phyloP scores from a whole-genome alignment of 495 filamentous ascomycete species.

The Podospora fimiseda region DNA sequence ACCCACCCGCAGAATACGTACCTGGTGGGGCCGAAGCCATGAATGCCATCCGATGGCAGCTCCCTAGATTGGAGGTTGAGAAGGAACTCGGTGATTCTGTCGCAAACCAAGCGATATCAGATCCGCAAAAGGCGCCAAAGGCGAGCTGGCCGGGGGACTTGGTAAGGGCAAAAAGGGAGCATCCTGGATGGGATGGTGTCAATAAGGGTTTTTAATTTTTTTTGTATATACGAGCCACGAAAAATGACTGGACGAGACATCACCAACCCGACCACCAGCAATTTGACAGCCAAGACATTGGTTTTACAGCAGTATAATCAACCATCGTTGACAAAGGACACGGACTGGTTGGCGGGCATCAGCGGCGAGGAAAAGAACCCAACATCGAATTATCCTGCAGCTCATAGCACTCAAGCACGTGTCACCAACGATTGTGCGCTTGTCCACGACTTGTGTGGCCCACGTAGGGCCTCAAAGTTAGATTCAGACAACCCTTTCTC shows the following conservation, averaged over 20 bases:
- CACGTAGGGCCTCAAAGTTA: too few relatives aligned
- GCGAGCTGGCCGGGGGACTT: slow-evolving; percentile 31
- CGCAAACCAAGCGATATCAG: slow-evolving; percentile 33
- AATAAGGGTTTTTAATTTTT: slow-evolving; percentile 36
- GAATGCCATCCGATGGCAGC: slow-evolving; percentile 21
- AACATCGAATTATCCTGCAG: too few relatives aligned
- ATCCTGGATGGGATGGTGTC: slow-evolving; percentile 29
- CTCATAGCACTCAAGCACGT: too few relatives aligned
- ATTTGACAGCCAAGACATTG: neutral
- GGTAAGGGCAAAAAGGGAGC: slow-evolving; percentile 24
- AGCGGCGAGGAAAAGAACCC: too few relatives aligned
- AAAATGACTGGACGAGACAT: too few relatives aligned
- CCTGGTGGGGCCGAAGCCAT: slow-evolving; percentile 4
- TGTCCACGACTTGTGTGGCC: too few relatives aligned
- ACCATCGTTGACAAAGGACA: too few relatives aligned
- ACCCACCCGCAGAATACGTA: slow-evolving; percentile 4
- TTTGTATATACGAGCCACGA: neutral
- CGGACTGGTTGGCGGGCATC: too few relatives aligned
- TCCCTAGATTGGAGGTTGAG: slow-evolving; percentile 36
- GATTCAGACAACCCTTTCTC: too few relatives aligned
- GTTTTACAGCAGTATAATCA: too few relatives aligned
- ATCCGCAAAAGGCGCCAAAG: slow-evolving; percentile 35
- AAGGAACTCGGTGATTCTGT: slow-evolving; percentile 44
- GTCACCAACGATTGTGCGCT: too few relatives aligned
- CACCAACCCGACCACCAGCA: too few relatives aligned